A percentile compares a stretch with the other conserved stretches of the same genome.
phyloP scores from a whole-genome alignment of 352 stramenopile genomes.

The Phytophthora cryptogea region DNA sequence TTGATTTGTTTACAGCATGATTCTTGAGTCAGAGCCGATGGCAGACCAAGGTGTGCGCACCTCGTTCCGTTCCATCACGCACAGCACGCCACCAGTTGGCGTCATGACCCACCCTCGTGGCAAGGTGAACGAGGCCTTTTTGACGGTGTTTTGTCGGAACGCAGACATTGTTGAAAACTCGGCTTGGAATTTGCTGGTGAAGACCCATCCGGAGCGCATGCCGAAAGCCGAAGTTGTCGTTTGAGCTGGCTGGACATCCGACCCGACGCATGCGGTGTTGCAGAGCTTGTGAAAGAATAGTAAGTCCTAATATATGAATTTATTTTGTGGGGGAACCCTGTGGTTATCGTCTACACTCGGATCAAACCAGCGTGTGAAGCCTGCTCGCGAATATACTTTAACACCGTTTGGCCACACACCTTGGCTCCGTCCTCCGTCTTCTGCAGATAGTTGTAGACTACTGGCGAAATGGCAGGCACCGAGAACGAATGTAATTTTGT shows the following conservation, averaged over 20 bases:
- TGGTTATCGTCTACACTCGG: slow-evolving; percentile 14
- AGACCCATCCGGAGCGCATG: slow-evolving; percentile 50
- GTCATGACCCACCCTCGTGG: slow-evolving; percentile 69
- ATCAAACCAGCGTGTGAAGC: slow-evolving; percentile 9
- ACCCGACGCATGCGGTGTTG: no score
- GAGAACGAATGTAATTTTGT: slow-evolving; percentile 43
- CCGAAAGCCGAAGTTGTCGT: slow-evolving; percentile 33
- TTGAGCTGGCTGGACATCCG: slow-evolving; percentile 24
- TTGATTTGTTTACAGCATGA: slow-evolving; percentile 46
- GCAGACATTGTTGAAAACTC: slow-evolving; percentile 75
- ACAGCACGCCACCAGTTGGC: slow-evolving; percentile 66
- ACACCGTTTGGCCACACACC: slow-evolving; percentile 47
- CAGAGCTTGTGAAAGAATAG: slow-evolving; percentile 17
- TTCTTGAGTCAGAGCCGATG: slow-evolving; percentile 59
- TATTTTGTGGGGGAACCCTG: slow-evolving; percentile 7
- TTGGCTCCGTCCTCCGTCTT: slow-evolving; percentile 30
- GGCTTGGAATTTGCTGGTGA: slow-evolving; percentile 57
- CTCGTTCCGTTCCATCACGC: slow-evolving; percentile 68
- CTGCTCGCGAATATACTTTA: slow-evolving; percentile 47
- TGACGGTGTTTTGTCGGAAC: slow-evolving; percentile 79
- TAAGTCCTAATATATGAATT: slow-evolving; percentile 28
- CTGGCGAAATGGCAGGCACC: slow-evolving; percentile 4
- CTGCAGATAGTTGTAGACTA: slow-evolving; percentile 34
- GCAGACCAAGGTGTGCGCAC: slow-evolving; percentile 57
- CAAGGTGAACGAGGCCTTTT: slow-evolving; percentile 78